Conservation (phyloP, 2,329 filamentous ascomycete species). For the Phialocephala subalpina region DNA sequence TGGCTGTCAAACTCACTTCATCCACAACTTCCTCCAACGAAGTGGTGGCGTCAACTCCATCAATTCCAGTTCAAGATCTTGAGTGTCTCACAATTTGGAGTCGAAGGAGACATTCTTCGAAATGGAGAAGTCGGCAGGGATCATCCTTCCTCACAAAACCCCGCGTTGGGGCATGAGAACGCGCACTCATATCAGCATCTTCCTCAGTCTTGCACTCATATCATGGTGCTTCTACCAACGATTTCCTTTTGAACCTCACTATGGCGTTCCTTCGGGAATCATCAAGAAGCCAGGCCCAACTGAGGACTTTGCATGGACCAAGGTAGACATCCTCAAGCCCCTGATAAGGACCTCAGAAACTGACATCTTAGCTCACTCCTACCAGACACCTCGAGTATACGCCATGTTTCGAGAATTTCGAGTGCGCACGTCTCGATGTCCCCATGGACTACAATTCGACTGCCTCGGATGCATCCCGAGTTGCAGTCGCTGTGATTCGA, state of each 20-base stretch:
- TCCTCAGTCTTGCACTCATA: background rate
- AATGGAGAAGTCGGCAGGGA: conserved; percentile 3
- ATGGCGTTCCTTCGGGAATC: background rate
- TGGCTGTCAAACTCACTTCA: background rate
- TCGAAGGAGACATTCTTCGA: background rate
- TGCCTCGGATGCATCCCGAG: background rate
- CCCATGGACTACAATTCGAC: conserved; percentile 49
- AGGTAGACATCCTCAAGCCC: background rate
- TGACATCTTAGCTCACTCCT: background rate
- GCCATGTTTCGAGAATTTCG: conserved; percentile 47
- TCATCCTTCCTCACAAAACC: background rate
- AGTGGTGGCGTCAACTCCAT: background rate
- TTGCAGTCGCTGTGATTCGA: conserved; percentile 37
- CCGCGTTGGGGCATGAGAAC: background rate
- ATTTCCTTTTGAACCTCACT: too few species aligned
- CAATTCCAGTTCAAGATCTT: background rate
- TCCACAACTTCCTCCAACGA: background rate
- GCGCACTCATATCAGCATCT: conserved; percentile 5
- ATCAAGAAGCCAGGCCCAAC: background rate
- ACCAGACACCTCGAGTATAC: conserved; percentile 14
- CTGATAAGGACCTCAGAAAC: background rate
- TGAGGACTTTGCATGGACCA: conserved; percentile 2
- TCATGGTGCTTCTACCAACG: background rate
- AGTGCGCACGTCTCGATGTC: conserved; percentile 51
- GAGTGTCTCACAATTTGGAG: background rate